These are phyloP conservation scores for Sarocladium kiliense DNA, from an alignment of 2,329 filamentous ascomycete species.

Conservation along the genomic window DNA sequence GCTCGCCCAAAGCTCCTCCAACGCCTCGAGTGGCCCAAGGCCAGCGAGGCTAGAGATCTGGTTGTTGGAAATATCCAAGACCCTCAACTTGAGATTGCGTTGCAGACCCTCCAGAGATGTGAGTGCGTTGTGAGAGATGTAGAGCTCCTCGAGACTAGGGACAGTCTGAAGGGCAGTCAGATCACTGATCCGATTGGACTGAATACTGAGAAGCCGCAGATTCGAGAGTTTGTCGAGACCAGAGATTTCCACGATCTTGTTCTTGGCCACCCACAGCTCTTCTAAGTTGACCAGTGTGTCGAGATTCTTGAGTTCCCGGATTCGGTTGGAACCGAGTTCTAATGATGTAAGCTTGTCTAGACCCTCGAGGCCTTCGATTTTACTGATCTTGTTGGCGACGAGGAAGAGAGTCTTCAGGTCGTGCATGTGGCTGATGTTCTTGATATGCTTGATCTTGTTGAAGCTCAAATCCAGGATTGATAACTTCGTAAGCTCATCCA, in stretches of 20 bases:
- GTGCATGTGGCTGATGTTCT: slow-evolving; percentile 72
- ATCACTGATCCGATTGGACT: slow-evolving; percentile 84
- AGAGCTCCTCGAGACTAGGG: slow-evolving; percentile 80
- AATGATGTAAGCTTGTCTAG: slow-evolving; percentile 73
- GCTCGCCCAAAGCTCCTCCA: slow-evolving; percentile 93
- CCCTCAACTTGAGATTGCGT: slow-evolving; percentile 59
- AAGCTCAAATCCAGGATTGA: slow-evolving; percentile 86
- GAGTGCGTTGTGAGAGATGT: slow-evolving; percentile 92
- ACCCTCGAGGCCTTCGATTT: slow-evolving; percentile 77
- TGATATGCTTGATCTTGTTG: slow-evolving; percentile 99
- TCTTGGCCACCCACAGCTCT: slow-evolving; percentile 92
- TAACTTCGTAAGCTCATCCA: slow-evolving; percentile 73
- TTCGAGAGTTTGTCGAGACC: slow-evolving; percentile 71
- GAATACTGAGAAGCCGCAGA: slow-evolving; percentile 84
- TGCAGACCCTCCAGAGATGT: slow-evolving; percentile 70
- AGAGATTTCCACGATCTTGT: slow-evolving; percentile 83
- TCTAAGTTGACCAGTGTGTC: slow-evolving; percentile 73
- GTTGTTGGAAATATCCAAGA: slow-evolving; percentile 89
- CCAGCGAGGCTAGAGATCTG: slow-evolving; percentile 70
- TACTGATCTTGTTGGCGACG: slow-evolving; percentile 88
- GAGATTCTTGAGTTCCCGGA: slow-evolving; percentile 82
- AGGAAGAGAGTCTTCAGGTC: slow-evolving; percentile 82
- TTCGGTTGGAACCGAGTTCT: slow-evolving; percentile 87
- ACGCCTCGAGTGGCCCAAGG: slow-evolving; percentile 58
- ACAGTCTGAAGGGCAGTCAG: slow-evolving; percentile 72